Conservation (phyloP, 2,329 filamentous ascomycete species). For the Aspergillus hortae region DNA sequence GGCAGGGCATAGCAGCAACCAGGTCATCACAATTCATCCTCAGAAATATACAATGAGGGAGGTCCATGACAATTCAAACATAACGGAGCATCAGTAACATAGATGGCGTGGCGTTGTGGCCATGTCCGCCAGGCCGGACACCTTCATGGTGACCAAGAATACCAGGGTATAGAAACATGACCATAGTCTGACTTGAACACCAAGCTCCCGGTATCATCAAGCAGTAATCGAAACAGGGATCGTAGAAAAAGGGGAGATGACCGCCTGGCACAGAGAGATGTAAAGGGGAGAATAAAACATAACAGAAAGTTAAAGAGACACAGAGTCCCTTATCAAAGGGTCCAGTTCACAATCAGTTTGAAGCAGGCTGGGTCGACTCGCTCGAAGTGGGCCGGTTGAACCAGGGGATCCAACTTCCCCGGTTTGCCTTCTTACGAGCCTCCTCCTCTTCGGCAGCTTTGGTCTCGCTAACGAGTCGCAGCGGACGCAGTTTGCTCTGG, state of each 20-base stretch:
- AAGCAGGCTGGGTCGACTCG: conserved; percentile 16
- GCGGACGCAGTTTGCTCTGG: conserved; percentile 73
- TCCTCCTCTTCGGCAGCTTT: conserved; percentile 42
- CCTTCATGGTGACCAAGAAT: conserved; percentile 12
- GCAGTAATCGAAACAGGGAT: neutral
- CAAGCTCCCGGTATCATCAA: conserved; percentile 7
- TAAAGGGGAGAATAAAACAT: conserved; percentile 3
- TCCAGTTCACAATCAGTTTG: neutral
- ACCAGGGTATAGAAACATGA: conserved; percentile 17
- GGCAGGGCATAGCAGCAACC: conserved; percentile 10
- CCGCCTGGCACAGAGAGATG: conserved; percentile 2
- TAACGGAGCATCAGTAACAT: conserved; percentile 5
- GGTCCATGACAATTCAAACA: conserved; percentile 5
- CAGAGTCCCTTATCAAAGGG: conserved; percentile 3
- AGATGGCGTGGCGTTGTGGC: neutral
- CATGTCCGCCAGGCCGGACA: neutral
- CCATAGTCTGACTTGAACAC: conserved; percentile 9
- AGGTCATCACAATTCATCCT: conserved; percentile 7
- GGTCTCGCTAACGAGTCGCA: conserved; percentile 66
- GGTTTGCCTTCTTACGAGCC: conserved; percentile 44
- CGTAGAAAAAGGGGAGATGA: conserved; percentile 1
- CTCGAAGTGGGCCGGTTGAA: conserved; percentile 36
- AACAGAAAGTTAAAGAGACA: conserved; percentile 5
- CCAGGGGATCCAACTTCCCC: conserved; percentile 47
- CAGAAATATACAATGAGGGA: conserved; percentile 7